A percentile compares a stretch with the other conserved stretches of the same genome.
Conservation (phyloP, 2,329 filamentous ascomycete species). For the Hypoxylon sp. region DNA sequence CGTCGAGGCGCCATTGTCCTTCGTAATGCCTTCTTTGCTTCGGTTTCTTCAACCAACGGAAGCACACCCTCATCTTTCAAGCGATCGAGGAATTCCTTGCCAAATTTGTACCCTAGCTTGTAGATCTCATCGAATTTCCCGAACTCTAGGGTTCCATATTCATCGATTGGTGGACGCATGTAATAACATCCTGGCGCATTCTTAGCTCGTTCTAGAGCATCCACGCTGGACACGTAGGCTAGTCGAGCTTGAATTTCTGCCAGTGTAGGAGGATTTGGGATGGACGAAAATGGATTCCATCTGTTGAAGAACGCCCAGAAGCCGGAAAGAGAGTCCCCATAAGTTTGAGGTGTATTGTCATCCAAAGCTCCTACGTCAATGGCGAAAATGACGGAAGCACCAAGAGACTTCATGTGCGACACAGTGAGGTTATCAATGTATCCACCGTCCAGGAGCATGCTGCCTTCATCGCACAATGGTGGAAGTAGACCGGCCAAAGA, state of each 20-base stretch:
- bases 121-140: slow-evolving; percentile 98
- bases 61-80: slow-evolving; percentile 85
- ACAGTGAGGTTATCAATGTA: slow-evolving; percentile 98
- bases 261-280: slow-evolving; percentile 92
- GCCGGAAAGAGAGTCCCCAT: slow-evolving; percentile 93
- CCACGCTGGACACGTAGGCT: slow-evolving; percentile 94
- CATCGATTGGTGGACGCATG: slow-evolving; percentile 94
- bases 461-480: slow-evolving; percentile 95
- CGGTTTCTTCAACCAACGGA: slow-evolving; percentile 77
- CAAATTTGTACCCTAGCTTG: slow-evolving; percentile 87
- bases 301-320: slow-evolving; percentile 96
- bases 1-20: slow-evolving; percentile 84
- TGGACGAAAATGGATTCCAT: slow-evolving; percentile 94
- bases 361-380: slow-evolving; percentile 95
- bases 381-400: slow-evolving; percentile 94
- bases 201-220: slow-evolving; percentile 94
- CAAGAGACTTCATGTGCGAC: slow-evolving; percentile 94
- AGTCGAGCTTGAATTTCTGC: slow-evolving; percentile 96
- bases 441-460: slow-evolving; percentile 95
- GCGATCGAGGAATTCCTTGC: slow-evolving; percentile 82
- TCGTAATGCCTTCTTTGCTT: slow-evolving; percentile 81
- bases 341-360: slow-evolving; percentile 90
- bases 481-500: slow-evolving; percentile 92
- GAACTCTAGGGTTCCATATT: slow-evolving; percentile 95
- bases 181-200: slow-evolving; percentile 91